phyloP scores from a whole-genome alignment of 225 moss, liverwort and hornwort species.

The Climacium dendroides region DNA sequence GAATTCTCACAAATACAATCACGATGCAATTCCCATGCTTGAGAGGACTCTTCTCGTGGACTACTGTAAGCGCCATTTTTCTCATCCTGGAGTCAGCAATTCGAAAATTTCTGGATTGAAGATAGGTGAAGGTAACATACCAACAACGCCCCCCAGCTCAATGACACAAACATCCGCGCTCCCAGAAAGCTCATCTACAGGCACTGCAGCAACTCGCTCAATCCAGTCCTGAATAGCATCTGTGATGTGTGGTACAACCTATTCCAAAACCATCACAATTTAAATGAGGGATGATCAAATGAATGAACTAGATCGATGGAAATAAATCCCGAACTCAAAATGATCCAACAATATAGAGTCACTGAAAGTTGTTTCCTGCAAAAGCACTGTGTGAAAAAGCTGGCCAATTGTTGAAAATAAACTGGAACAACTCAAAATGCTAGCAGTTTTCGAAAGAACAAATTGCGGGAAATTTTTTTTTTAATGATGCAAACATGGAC shows the following conservation, averaged over 20 bases:
- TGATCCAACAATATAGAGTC: neutral
- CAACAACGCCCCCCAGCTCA: slow-evolving; percentile 90
- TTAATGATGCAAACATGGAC: neutral
- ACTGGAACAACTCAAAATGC: neutral
- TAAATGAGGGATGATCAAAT: neutral
- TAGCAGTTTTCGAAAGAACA: neutral
- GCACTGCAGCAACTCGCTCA: slow-evolving; percentile 68
- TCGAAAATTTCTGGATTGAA: neutral
- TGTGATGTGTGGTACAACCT: slow-evolving; percentile 90
- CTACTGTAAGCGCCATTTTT: neutral
- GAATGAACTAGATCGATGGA: neutral
- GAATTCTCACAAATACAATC: neutral
- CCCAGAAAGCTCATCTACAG: slow-evolving; percentile 77
- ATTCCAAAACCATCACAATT: neutral
- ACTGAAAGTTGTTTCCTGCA: neutral
- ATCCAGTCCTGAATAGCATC: slow-evolving; percentile 94
- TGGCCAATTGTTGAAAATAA: neutral
- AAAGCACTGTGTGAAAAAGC: neutral
- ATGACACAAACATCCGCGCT: slow-evolving; percentile 92
- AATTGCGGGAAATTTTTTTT: no score
- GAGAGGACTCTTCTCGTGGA: neutral
- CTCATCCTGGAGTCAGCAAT: neutral
- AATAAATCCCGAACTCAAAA: neutral
- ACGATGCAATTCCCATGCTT: neutral
- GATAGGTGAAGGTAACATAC: slow-evolving; percentile 4